Percentiles rank a stretch among this genome's conserved stretches.
Conservation (phyloP, 768 basidiomycete genomes). For the Mycena pura region DNA sequence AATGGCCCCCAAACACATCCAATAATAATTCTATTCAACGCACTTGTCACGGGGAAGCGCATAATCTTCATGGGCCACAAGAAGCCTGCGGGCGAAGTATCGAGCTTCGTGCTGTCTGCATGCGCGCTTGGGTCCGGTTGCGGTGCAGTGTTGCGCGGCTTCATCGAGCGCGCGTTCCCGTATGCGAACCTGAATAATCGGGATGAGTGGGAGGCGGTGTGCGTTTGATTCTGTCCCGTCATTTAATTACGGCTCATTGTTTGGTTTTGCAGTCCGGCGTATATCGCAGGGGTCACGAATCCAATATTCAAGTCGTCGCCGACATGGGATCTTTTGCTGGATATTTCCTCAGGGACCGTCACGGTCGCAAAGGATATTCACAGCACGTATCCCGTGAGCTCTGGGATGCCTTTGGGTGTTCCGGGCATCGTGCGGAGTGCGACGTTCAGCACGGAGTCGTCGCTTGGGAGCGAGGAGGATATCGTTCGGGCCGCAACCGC, state of each 20-base stretch:
- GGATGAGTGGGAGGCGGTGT: constrained; percentile 92
- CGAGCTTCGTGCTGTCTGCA: constrained; percentile 90
- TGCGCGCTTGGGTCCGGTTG: constrained; percentile 94
- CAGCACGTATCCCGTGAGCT: constrained; percentile 54
- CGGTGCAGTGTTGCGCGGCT: constrained; percentile 82
- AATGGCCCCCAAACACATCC: constrained; percentile 91
- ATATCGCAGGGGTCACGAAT: constrained; percentile 96
- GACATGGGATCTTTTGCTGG: constrained; percentile 93
- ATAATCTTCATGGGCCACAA: constrained; percentile 94
- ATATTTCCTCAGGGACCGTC: constrained; percentile 87
- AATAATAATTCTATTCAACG: constrained; percentile 95
- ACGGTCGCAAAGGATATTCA: constrained; percentile 88
- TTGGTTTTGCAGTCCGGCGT: constrained; percentile 69
- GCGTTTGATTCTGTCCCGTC: constrained; percentile 42
- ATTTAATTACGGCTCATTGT: constrained; percentile 3
- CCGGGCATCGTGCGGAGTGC: constrained; percentile 63
- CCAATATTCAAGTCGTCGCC: constrained; percentile 91
- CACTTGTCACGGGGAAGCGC: constrained; percentile 93
- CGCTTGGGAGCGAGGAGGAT: constrained; percentile 72
- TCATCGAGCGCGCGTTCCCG: constrained; percentile 92
- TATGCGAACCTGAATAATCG: constrained; percentile 90
- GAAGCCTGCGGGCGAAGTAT: constrained; percentile 88
- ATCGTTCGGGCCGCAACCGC: constrained; percentile 55
- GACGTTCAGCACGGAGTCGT: constrained; percentile 69
- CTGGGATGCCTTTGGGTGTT: constrained; percentile 45